Percentiles rank a stretch among this genome's conserved stretches.
Conservation (phyloP, 495 filamentous ascomycete species). For the Parachaetomium inaequale region DNA sequence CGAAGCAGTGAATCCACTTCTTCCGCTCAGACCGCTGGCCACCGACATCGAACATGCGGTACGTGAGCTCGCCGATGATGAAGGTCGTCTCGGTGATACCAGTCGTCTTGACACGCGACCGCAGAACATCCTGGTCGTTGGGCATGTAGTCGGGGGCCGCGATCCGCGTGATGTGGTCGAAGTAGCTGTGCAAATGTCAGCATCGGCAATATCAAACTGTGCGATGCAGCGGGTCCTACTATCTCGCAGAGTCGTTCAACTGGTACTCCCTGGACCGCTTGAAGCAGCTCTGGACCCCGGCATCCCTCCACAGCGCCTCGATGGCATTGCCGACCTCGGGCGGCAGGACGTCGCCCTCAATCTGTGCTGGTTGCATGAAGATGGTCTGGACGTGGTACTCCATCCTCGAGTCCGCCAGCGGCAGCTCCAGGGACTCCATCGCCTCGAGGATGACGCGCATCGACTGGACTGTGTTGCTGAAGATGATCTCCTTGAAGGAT, state of each 20-base stretch:
- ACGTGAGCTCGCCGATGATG: slow-evolving; percentile 94
- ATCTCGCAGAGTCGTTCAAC: slow-evolving; percentile 95
- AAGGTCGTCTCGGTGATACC: slow-evolving; percentile 99
- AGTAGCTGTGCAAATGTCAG: slow-evolving; percentile 63
- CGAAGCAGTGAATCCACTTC: slow-evolving; percentile 99
- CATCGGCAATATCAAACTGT: neutral
- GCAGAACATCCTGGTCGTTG: slow-evolving; percentile 94
- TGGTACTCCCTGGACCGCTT: slow-evolving; percentile 95
- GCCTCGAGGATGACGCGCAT: slow-evolving; percentile 95
- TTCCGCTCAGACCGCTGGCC: slow-evolving; percentile 98
- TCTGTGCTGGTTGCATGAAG: slow-evolving; percentile 93
- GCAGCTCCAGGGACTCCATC: slow-evolving; percentile 90
- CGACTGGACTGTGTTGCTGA: slow-evolving; percentile 95
- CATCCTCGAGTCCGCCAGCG: slow-evolving; percentile 78
- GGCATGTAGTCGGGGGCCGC: slow-evolving; percentile 90
- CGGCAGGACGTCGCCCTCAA: slow-evolving; percentile 90
- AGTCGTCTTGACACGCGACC: slow-evolving; percentile 97
- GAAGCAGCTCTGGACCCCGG: slow-evolving; percentile 92
- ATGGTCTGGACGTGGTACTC: slow-evolving; percentile 95
- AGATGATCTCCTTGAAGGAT: slow-evolving; percentile 94
- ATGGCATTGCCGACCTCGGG: slow-evolving; percentile 93
- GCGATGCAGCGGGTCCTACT: slow-evolving; percentile 59
- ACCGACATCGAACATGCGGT: slow-evolving; percentile 99
- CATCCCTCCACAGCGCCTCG: slow-evolving; percentile 88
- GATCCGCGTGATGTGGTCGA: slow-evolving; percentile 91